These are phyloP conservation scores for Alternaria hordeiaustralica DNA, from an alignment of 2,329 filamentous ascomycete species.

Conservation along the genomic window DNA sequence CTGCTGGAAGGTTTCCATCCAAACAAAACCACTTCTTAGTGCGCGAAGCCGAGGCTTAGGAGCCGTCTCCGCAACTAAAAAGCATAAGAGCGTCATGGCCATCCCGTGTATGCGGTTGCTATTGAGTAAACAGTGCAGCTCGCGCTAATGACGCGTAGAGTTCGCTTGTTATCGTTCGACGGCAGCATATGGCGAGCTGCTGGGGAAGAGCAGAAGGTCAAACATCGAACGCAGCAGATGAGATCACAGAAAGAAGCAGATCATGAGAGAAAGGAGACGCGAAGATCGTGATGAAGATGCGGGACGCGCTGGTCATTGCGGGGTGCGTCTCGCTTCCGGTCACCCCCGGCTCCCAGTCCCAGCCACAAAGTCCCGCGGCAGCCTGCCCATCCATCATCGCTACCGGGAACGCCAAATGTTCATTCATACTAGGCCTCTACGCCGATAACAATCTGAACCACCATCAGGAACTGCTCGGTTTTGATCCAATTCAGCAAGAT, in stretches of 20 bases:
- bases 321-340: not conserved
- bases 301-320: not conserved
- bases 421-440: not conserved
- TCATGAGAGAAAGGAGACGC: not conserved
- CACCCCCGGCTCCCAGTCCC: not conserved
- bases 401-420: not conserved
- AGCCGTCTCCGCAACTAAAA: not conserved
- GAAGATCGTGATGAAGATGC: not conserved
- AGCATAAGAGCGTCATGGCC: not conserved
- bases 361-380: not conserved
- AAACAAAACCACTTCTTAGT: not conserved
- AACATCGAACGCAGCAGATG: accelerated
- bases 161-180: not conserved
- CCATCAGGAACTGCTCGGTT: not conserved
- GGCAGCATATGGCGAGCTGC: not conserved
- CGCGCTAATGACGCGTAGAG: not conserved
- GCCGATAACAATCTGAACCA: not conserved
- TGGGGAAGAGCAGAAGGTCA: not conserved
- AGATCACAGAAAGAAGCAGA: not conserved
- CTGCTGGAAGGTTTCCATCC: not conserved
- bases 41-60: not conserved
- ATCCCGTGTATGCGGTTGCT: not conserved
- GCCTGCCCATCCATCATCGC: not conserved
- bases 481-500: not conserved
- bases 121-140: not conserved